Evolutionary conservation across 2,329 filamentous ascomycete genomes (phyloP).

Genomic region (Nigrograna mackinnonii): DNA sequence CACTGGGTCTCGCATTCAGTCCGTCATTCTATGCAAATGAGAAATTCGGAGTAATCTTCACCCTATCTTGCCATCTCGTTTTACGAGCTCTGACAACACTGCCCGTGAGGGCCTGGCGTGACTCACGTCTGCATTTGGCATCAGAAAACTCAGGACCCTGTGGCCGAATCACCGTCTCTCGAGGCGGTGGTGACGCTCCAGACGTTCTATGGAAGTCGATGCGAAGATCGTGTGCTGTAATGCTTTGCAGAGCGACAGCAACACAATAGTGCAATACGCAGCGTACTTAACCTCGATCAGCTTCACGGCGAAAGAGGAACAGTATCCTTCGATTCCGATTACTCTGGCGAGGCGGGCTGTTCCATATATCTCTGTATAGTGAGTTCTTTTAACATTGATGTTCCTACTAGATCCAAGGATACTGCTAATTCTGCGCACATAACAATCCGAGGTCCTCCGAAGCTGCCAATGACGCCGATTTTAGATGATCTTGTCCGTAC

Average conservation of each 20-base stretch:
- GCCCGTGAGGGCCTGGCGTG: slow-evolving; percentile 88
- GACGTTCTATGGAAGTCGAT: slow-evolving; percentile 81
- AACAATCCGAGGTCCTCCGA: no score
- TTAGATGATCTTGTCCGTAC: no score
- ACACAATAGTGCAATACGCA: slow-evolving; percentile 97
- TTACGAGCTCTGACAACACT: slow-evolving; percentile 54
- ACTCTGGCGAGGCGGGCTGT: slow-evolving; percentile 81
- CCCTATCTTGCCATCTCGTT: slow-evolving; percentile 46
- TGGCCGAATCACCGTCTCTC: slow-evolving; percentile 30
- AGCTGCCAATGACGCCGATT: no score
- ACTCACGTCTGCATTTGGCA: slow-evolving; percentile 83
- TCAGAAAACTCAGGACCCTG: slow-evolving; percentile 80
- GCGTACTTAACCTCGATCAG: slow-evolving; percentile 62
- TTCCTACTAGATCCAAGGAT: slow-evolving; percentile 33
- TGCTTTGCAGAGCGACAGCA: slow-evolving; percentile 47
- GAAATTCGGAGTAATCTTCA: slow-evolving; percentile 99
- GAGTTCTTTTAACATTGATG: no score
- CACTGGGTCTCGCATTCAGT: slow-evolving; percentile 30
- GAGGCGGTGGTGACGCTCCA: slow-evolving; percentile 19
- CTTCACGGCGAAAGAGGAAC: slow-evolving; percentile 43
- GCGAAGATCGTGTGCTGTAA: slow-evolving; percentile 86
- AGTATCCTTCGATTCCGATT: slow-evolving; percentile 91
- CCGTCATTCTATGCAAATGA: slow-evolving; percentile 71
- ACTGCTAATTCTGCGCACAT: slow-evolving; percentile 46
- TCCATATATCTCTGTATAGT: slow-evolving; percentile 62